These are phyloP conservation scores for Fusarium sp. DNA, from an alignment of 2,329 filamentous ascomycete genomes.

Conservation along the genomic window DNA sequence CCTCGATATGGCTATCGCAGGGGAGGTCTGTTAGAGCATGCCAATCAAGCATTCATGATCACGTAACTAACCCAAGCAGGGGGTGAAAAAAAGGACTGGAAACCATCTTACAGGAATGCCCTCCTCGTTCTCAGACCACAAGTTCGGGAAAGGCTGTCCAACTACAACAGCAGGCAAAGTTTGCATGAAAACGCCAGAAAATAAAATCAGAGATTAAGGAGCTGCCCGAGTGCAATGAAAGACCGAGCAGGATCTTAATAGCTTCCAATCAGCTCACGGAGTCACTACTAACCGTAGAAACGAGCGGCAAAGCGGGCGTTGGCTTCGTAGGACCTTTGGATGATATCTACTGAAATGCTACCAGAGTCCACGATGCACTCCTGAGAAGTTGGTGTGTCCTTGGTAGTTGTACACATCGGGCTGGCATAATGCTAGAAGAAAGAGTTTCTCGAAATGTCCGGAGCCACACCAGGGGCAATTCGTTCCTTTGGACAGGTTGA, in stretches of 20 bases:
- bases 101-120: background rate
- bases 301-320: background rate
- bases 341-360: background rate
- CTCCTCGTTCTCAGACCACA: background rate
- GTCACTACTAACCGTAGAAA: background rate
- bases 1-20: background rate
- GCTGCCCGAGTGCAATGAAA: background rate
- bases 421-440: background rate
- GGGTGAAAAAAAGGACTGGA: background rate
- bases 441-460: background rate
- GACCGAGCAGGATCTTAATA: background rate
- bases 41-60: background rate
- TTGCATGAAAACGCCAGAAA: background rate
- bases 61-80: background rate
- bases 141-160: background rate
- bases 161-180: background rate
- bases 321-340: background rate
- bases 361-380: background rate
- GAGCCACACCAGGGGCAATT: background rate
- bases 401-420: background rate
- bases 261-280: background rate
- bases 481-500: background rate
- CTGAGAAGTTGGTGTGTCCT: background rate
- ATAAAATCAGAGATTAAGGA: background rate
- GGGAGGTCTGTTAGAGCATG: background rate